Evolutionary conservation across 805 yeast species (phyloP).

Genomic region (Nematodospora valgi): DNA sequence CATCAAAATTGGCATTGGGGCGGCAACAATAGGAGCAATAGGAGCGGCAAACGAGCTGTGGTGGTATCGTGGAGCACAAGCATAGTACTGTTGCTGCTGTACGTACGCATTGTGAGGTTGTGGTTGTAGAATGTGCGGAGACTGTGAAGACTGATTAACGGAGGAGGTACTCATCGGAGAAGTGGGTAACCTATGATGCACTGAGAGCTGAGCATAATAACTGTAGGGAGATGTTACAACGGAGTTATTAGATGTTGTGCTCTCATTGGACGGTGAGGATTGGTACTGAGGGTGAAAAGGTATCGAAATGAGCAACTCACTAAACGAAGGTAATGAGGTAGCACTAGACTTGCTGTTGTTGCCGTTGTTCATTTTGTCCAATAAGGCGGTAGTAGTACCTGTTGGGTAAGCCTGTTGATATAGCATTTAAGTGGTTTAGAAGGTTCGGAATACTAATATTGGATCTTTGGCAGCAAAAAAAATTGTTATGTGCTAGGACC

Average conservation of each 20-base stretch:
- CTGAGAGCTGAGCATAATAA: not conserved
- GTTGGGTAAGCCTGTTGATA: too few species aligned
- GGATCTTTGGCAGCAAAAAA: too few species aligned
- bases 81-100: conserved; percentile 4
- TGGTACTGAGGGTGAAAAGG: conserved; percentile 14
- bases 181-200: conserved; percentile 2
- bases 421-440: too few species aligned
- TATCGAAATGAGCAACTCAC: conserved; percentile 29
- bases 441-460: too few species aligned
- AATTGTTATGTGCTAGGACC: too few species aligned
- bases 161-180: not conserved
- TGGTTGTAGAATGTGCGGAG: conserved; percentile 1
- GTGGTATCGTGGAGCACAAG: not conserved
- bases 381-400: too few species aligned
- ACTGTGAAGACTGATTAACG: not conserved
- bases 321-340: conserved; percentile 28
- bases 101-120: not conserved
- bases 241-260: not conserved
- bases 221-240: conserved; percentile 2
- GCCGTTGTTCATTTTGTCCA: too few species aligned
- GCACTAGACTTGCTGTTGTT: too few species aligned
- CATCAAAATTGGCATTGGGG: not conserved
- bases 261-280: not conserved
- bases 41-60: not conserved
- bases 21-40: not conserved